Percentiles rank a stretch among this genome's conserved stretches.
Evolutionary conservation across 345 rosid genomes (phyloP).

Genomic region (Firmiana major): DNA sequence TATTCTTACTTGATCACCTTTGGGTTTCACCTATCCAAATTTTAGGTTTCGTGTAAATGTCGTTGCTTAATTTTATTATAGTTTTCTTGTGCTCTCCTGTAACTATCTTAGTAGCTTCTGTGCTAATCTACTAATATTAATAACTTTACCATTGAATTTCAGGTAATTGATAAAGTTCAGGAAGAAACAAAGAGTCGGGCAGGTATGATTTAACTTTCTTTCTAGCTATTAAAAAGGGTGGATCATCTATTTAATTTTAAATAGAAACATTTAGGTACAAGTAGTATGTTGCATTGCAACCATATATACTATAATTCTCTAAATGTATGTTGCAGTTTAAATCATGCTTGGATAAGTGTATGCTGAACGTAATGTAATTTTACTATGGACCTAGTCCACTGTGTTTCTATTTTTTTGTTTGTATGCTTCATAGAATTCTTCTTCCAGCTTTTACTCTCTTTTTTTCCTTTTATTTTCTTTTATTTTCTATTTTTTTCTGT

Average conservation of each 20-base stretch:
- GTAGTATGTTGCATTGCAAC: neutral
- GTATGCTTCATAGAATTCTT: neutral
- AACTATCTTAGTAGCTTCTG: neutral
- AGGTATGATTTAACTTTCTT: conserved; percentile 31
- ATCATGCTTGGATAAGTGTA: neutral
- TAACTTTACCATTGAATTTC: conserved; percentile 6
- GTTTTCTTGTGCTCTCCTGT: neutral
- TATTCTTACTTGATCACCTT: neutral
- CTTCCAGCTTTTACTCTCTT: no score
- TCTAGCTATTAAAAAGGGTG: neutral
- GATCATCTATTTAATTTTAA: neutral
- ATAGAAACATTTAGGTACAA: neutral
- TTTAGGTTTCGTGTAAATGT: neutral
- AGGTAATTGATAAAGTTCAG: conserved; percentile 83
- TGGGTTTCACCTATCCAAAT: neutral
- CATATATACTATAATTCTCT: neutral
- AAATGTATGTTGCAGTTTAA: neutral
- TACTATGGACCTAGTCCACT: neutral
- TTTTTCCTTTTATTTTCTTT: neutral
- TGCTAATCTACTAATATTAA: neutral
- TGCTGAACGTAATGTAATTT: neutral
- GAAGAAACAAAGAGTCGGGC: conserved; percentile 71
- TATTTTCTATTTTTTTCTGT: neutral
- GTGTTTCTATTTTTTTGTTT: neutral
- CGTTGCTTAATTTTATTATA: neutral